phyloP scores from a whole-genome alignment of 768 basidiomycete species.

The Kwoniella newhampshirensis region DNA sequence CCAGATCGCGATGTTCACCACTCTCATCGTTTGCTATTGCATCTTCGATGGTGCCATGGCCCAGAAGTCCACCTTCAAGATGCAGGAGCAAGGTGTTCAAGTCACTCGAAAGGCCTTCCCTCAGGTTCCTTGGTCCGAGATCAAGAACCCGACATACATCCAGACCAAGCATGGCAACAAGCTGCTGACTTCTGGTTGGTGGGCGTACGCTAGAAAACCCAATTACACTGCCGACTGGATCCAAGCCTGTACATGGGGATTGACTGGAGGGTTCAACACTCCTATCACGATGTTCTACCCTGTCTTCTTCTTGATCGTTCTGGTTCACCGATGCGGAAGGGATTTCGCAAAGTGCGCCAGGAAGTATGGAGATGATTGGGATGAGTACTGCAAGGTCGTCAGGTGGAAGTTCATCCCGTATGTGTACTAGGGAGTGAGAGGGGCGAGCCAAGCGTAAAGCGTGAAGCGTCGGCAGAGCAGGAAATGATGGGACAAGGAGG shows the following conservation, averaged over 20 bases:
- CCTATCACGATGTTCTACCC: constrained; percentile 97
- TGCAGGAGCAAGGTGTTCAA: constrained; percentile 87
- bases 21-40: constrained; percentile 79
- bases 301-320: constrained; percentile 84
- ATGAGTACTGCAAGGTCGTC: constrained; percentile 79
- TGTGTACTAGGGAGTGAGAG: constrained; percentile 64
- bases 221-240: constrained; percentile 92
- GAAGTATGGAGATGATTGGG: constrained; percentile 97
- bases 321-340: constrained; percentile 83
- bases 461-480: too few species aligned
- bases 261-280: constrained; percentile 85
- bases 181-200: constrained; percentile 88
- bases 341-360: constrained; percentile 91
- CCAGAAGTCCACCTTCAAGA: constrained; percentile 94
- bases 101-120: constrained; percentile 89
- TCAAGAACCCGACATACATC: constrained; percentile 85
- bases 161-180: constrained; percentile 94
- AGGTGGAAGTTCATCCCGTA: constrained; percentile 87
- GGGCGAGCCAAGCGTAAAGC: too few species aligned
- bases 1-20: constrained; percentile 70
- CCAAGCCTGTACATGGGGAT: constrained; percentile 89
- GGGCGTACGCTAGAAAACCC: constrained; percentile 93
- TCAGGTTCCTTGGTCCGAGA: constrained; percentile 75
- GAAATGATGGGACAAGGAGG: too few species aligned
- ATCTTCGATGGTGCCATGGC: constrained; percentile 93